Percentiles rank a stretch among this genome's conserved stretches.
phyloP scores from a whole-genome alignment of 2,329 filamentous ascomycete genomes.

The Ophiocordyceps camponoti-leonardi region DNA sequence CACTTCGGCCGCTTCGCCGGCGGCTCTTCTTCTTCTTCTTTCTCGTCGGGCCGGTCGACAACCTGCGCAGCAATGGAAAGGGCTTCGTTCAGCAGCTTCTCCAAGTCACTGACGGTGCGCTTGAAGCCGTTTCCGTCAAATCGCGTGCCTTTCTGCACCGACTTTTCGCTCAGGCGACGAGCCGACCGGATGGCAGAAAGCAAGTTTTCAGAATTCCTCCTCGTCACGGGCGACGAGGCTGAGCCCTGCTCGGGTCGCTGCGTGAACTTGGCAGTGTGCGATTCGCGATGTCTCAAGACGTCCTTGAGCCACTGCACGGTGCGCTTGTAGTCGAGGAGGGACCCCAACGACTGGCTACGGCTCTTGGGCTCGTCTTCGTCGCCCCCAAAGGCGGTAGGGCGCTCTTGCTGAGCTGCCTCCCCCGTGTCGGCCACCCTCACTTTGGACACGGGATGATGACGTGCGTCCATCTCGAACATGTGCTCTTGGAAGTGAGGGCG shows the following conservation, averaged over 20 bases:
- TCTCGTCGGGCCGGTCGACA: constrained; percentile 15
- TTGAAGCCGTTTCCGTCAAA: constrained; percentile 15
- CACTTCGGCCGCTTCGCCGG: constrained; percentile 4
- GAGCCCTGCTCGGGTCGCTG: constrained; percentile 6
- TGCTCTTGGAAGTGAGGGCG: constrained; percentile 6
- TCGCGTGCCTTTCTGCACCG: constrained; percentile 6
- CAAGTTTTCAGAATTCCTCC: constrained; percentile 8
- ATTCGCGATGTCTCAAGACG: constrained; percentile 11
- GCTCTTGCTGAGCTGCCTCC: not conserved
- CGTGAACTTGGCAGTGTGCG: constrained; percentile 11
- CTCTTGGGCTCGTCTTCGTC: not conserved
- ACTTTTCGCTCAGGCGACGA: constrained; percentile 4
- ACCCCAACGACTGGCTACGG: constrained; percentile 10
- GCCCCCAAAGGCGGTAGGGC: not conserved
- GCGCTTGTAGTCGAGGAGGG: constrained; percentile 15
- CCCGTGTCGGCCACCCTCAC: not conserved
- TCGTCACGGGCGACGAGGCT: constrained; percentile 3
- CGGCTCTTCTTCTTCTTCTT: not conserved
- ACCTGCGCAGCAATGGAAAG: constrained; percentile 23
- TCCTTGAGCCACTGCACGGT: constrained; percentile 17
- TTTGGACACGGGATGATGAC: not conserved
- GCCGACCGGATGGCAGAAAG: constrained; percentile 5
- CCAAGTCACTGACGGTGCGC: constrained; percentile 22
- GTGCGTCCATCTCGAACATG: not conserved
- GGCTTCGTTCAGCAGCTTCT: constrained; percentile 28